phyloP scores from a whole-genome alignment of 495 filamentous ascomycete genomes.

The Neurospora intermedia region DNA sequence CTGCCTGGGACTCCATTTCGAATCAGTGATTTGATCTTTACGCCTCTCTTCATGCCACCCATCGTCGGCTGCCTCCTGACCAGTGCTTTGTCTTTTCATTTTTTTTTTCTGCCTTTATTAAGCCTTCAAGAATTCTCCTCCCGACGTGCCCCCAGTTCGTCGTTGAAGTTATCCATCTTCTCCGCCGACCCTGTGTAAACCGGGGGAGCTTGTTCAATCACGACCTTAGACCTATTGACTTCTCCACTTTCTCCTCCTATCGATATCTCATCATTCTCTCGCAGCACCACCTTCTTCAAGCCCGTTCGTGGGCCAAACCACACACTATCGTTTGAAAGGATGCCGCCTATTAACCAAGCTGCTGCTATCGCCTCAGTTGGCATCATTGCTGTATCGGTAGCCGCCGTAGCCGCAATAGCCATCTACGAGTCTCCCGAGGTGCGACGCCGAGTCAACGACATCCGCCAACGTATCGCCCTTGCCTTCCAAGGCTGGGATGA shows the following conservation, averaged over 20 bases:
- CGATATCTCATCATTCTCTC: background rate
- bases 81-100: background rate
- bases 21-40: background rate
- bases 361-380: slow-evolving; percentile 48
- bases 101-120: background rate
- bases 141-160: background rate
- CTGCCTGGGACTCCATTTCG: background rate
- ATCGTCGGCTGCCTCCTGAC: background rate
- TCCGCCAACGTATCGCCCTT: slow-evolving; percentile 67
- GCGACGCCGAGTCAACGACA: slow-evolving; percentile 61
- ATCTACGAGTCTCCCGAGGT: slow-evolving; percentile 79
- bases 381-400: slow-evolving; percentile 63
- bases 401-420: slow-evolving; percentile 72
- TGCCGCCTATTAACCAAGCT: slow-evolving; percentile 39
- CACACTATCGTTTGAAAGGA: slow-evolving; percentile 6
- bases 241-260: background rate
- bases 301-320: background rate
- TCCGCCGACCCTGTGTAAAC: background rate
- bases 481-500: slow-evolving; percentile 71
- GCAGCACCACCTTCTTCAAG: background rate
- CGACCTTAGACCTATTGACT: background rate
- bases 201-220: background rate
- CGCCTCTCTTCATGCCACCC: background rate
- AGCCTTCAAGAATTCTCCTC: background rate
- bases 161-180: background rate